Evolutionary conservation across 192 early-diverging fungal species (phyloP).

Genomic region (Backusella psychrophila): DNA sequence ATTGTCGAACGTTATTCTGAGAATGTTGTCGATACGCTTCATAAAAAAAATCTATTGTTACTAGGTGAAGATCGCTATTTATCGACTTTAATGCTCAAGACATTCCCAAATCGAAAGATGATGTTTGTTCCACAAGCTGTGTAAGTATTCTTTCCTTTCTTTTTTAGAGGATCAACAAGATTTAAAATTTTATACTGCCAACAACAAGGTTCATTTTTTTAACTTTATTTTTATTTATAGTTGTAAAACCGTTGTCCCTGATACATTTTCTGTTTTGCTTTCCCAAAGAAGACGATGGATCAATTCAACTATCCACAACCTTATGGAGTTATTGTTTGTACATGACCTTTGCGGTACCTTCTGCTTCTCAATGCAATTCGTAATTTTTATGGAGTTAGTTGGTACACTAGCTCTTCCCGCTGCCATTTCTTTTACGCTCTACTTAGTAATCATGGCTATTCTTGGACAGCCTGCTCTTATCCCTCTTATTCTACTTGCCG

Average conservation of each 20-base stretch:
- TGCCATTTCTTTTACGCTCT: conserved; percentile 83
- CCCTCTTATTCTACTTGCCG: conserved; percentile 71
- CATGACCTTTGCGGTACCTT: conserved; percentile 86
- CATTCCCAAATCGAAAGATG: conserved; percentile 71
- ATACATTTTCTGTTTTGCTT: conserved; percentile 63
- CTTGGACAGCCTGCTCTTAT: conserved; percentile 49
- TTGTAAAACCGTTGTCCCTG: conserved; percentile 76
- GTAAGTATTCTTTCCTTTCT: conserved; percentile 57
- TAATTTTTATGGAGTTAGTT: conserved; percentile 91
- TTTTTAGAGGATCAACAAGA: conserved; percentile 69
- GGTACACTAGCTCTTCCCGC: conserved; percentile 91
- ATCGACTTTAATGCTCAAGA: conserved; percentile 71
- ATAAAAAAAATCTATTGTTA: conserved; percentile 73
- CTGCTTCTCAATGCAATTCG: conserved; percentile 95
- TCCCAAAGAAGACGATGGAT: conserved; percentile 89
- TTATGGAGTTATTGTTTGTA: conserved; percentile 79
- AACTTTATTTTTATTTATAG: not conserved
- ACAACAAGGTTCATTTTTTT: conserved; percentile 11
- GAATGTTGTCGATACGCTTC: conserved; percentile 78
- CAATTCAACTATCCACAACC: conserved; percentile 86
- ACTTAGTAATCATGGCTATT: conserved; percentile 78
- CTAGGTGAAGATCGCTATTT: conserved; percentile 77
- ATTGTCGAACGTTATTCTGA: conserved; percentile 84
- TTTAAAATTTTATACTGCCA: conserved; percentile 58
- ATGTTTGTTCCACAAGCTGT: conserved; percentile 71